phyloP scores from a whole-genome alignment of 208 protist species.

The Naegleria lovaniensis region DNA sequence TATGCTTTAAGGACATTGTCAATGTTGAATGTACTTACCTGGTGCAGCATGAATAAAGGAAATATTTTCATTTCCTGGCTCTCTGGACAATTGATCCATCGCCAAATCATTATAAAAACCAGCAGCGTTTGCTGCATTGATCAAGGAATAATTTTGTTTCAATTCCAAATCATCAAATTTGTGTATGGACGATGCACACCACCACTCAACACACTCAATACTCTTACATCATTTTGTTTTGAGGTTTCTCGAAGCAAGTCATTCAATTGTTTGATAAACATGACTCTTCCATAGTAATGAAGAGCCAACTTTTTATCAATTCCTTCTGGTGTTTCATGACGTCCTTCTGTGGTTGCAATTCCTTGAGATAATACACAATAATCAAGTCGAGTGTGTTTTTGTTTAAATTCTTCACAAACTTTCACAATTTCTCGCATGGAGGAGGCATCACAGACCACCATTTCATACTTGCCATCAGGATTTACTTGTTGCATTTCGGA shows the following conservation, averaged over 20 bases:
- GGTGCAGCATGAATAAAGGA: slow-evolving; percentile 34
- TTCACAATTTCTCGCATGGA: slow-evolving; percentile 27
- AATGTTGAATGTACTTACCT: no score
- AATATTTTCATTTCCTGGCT: slow-evolving; percentile 25
- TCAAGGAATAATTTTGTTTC: slow-evolving; percentile 29
- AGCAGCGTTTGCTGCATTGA: slow-evolving; percentile 38
- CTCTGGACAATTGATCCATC: slow-evolving; percentile 27
- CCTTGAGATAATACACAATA: not conserved
- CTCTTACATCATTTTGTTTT: not conserved
- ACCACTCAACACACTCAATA: slow-evolving; percentile 28
- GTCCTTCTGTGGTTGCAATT: slow-evolving; percentile 36
- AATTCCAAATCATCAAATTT: slow-evolving; percentile 33
- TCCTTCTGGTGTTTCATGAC: slow-evolving; percentile 36
- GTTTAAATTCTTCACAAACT: slow-evolving; percentile 13
- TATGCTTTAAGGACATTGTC: no score
- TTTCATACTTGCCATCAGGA: slow-evolving; percentile 29
- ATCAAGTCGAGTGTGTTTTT: not conserved
- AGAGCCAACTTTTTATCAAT: slow-evolving; percentile 36
- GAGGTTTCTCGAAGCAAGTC: slow-evolving; percentile 5
- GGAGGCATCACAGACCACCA: slow-evolving; percentile 21
- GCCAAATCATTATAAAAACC: slow-evolving; percentile 39
- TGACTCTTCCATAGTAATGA: slow-evolving; percentile 36
- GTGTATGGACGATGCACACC: slow-evolving; percentile 32
- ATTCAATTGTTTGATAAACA: slow-evolving; percentile 28
- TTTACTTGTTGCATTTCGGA: slow-evolving; percentile 18